Percentiles rank a stretch among this genome's conserved stretches.
These are phyloP conservation scores for Aspergillus niger DNA, from an alignment of 2,329 filamentous ascomycete genomes.

Conservation along the genomic window DNA sequence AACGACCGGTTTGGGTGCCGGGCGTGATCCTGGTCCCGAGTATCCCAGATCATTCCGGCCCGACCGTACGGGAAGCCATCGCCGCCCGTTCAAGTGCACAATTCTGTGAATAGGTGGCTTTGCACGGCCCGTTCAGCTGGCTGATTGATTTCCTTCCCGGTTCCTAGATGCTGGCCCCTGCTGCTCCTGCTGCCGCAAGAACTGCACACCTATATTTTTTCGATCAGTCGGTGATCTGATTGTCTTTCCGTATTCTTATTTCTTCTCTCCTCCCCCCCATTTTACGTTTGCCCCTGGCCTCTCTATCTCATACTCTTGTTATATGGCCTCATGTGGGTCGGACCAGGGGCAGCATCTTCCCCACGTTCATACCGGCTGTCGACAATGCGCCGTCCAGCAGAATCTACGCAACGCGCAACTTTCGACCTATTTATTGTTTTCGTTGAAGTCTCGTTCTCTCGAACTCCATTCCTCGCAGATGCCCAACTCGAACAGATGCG, in stretches of 20 bases:
- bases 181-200: not conserved
- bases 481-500: slow-evolving; percentile 16
- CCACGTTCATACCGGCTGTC: slow-evolving; percentile 25
- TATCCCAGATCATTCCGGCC: slow-evolving; percentile 43
- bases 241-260: not conserved
- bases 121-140: not conserved
- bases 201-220: not conserved
- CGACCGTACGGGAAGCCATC: slow-evolving; percentile 41
- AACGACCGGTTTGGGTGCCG: slow-evolving; percentile 37
- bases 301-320: slow-evolving; percentile 5
- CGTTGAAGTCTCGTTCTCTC: slow-evolving; percentile 6
- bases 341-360: slow-evolving; percentile 14
- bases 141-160: slow-evolving; percentile 3
- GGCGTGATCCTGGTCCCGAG: slow-evolving; percentile 41
- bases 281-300: not conserved
- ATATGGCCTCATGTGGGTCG: slow-evolving; percentile 18
- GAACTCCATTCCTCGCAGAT: not conserved
- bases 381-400: slow-evolving; percentile 15
- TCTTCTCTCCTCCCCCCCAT: not conserved
- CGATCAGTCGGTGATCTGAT: not conserved
- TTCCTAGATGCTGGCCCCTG: not conserved
- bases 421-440: slow-evolving; percentile 11
- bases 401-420: slow-evolving; percentile 12
- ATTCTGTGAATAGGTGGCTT: slow-evolving; percentile 36
- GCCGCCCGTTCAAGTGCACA: slow-evolving; percentile 39